These are phyloP conservation scores for Mucor ambiguus DNA, from an alignment of 371 early-diverging fungal genomes.

Conservation along the genomic window DNA sequence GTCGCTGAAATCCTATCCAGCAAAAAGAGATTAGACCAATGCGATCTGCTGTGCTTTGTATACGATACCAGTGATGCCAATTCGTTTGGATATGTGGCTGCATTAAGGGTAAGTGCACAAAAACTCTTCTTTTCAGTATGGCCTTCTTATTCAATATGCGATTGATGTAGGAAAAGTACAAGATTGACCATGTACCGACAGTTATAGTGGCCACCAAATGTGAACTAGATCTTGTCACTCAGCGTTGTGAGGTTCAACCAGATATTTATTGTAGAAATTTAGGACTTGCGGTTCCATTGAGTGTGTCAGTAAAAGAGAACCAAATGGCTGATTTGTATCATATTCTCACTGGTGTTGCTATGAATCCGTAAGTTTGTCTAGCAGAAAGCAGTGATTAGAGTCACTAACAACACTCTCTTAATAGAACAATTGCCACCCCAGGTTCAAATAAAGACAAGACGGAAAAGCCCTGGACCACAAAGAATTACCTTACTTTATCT, in stretches of 20 bases:
- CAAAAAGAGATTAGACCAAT: slow-evolving; percentile 78
- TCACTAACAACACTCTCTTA: not conserved
- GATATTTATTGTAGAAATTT: slow-evolving; percentile 90
- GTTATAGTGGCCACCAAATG: slow-evolving; percentile 95
- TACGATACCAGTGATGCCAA: slow-evolving; percentile 94
- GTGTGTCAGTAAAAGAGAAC: slow-evolving; percentile 83
- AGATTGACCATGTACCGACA: slow-evolving; percentile 81
- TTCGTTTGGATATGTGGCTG: slow-evolving; percentile 90
- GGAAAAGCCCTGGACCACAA: slow-evolving; percentile 42
- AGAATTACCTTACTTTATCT: slow-evolving; percentile 42
- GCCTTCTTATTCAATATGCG: too few relatives aligned
- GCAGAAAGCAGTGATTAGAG: not conserved
- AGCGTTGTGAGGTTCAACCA: slow-evolving; percentile 76
- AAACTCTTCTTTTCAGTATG: not conserved
- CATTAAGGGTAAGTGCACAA: slow-evolving; percentile 67
- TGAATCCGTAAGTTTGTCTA: slow-evolving; percentile 72
- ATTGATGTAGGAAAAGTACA: slow-evolving; percentile 68
- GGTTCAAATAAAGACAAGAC: slow-evolving; percentile 43
- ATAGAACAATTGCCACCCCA: slow-evolving; percentile 48
- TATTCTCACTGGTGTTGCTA: slow-evolving; percentile 81
- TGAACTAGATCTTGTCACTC: slow-evolving; percentile 87
- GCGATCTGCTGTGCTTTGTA: slow-evolving; percentile 92
- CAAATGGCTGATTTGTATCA: slow-evolving; percentile 89
- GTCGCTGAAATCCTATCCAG: slow-evolving; percentile 81
- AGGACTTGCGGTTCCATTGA: slow-evolving; percentile 84